These are phyloP conservation scores for Wickerhamiella alocasiicola DNA, from an alignment of 805 yeast genomes.

Conservation along the genomic window DNA sequence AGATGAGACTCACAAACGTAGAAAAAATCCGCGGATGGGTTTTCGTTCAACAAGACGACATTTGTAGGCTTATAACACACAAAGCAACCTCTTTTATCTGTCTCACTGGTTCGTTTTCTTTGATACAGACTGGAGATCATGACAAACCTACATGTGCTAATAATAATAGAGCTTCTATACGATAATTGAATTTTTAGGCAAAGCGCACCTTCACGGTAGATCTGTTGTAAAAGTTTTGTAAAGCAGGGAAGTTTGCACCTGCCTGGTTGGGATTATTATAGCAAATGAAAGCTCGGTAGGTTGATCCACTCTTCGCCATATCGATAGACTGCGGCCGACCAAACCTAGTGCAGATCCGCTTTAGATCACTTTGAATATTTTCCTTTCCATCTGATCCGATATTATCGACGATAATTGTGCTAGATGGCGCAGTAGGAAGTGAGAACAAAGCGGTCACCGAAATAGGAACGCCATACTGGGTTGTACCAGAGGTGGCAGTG, in stretches of 20 bases:
- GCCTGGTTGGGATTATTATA: slow-evolving; percentile 4
- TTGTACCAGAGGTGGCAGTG: too few species aligned
- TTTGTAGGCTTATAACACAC: slow-evolving; percentile 43
- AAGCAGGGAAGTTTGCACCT: neutral
- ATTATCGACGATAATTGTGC: slow-evolving; percentile 4
- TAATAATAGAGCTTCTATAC: too few species aligned
- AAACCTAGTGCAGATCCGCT: neutral
- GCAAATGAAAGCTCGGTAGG: slow-evolving; percentile 7
- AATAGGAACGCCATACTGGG: neutral
- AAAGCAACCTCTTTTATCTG: slow-evolving; percentile 35
- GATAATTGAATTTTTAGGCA: too few species aligned
- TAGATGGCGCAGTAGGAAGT: slow-evolving; percentile 5
- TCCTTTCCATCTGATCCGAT: slow-evolving; percentile 1
- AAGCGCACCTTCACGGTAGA: slow-evolving; percentile 2
- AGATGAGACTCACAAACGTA: slow-evolving; percentile 42
- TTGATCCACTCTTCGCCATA: slow-evolving; percentile 2
- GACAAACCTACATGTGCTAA: too few species aligned
- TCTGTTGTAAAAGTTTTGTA: slow-evolving; percentile 2
- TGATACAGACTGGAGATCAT: slow-evolving; percentile 35
- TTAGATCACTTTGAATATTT: slow-evolving; percentile 2
- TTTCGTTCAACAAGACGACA: slow-evolving; percentile 37
- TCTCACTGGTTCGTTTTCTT: slow-evolving; percentile 35
- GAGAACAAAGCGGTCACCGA: neutral
- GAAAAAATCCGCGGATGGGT: slow-evolving; percentile 38
- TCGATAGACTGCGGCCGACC: slow-evolving; percentile 2